A percentile compares a stretch with the other conserved stretches of the same genome.
Evolutionary conservation across 164 flowering plant species (phyloP).

Genomic region (Vitis riparia): DNA sequence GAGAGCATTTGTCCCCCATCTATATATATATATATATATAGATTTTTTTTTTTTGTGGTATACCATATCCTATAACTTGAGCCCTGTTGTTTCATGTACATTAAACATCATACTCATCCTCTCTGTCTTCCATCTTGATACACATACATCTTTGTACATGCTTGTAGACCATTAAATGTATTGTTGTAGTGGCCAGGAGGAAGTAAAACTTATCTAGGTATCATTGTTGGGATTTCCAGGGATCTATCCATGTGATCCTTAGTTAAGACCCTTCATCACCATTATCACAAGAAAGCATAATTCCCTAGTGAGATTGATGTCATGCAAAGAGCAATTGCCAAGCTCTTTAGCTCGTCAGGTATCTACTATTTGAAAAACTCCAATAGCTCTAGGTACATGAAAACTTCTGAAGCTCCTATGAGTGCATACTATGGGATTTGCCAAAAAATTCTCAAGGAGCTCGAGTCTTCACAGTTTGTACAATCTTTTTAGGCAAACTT

Average conservation of each 20-base stretch:
- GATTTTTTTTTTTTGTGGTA: not conserved
- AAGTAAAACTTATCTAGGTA: slow-evolving; percentile 88
- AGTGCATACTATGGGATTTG: slow-evolving; percentile 84
- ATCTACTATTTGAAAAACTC: slow-evolving; percentile 91
- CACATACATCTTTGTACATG: slow-evolving; percentile 71
- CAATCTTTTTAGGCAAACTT: slow-evolving; percentile 59
- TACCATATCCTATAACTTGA: not conserved
- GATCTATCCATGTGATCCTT: slow-evolving; percentile 72
- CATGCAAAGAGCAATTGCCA: slow-evolving; percentile 94
- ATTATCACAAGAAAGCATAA: slow-evolving; percentile 65
- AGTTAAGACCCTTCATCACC: slow-evolving; percentile 74
- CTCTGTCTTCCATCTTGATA: slow-evolving; percentile 48
- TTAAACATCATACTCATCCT: slow-evolving; percentile 19
- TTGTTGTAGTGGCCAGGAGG: slow-evolving; percentile 63
- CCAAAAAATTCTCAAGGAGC: slow-evolving; percentile 87
- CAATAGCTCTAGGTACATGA: slow-evolving; percentile 90
- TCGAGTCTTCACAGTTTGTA: slow-evolving; percentile 60
- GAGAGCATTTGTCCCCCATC: not conserved
- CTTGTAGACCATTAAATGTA: slow-evolving; percentile 58
- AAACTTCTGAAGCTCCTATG: slow-evolving; percentile 92
- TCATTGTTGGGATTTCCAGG: slow-evolving; percentile 85
- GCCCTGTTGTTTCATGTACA: not conserved
- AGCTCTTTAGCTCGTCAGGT: slow-evolving; percentile 89
- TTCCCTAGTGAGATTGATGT: slow-evolving; percentile 90
- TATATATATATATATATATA: slow-evolving; percentile 8